These are phyloP conservation scores for Ascochyta viciae-villosae DNA, from an alignment of 2,329 filamentous ascomycete species.

Conservation along the genomic window DNA sequence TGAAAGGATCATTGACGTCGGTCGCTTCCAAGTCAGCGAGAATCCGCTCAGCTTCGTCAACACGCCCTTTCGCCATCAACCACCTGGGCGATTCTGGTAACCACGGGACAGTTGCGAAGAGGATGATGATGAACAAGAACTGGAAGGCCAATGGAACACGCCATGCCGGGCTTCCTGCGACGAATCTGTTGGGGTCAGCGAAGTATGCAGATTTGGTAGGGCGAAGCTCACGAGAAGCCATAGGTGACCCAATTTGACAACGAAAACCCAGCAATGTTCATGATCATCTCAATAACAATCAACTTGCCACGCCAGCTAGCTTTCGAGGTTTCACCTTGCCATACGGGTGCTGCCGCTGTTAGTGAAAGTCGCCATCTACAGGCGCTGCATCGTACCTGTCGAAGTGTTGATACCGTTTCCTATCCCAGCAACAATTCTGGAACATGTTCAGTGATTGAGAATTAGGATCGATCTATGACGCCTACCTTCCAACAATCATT, in stretches of 20 bases:
- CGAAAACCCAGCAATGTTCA: slow-evolving; percentile 60
- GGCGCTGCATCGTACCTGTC: slow-evolving; percentile 51
- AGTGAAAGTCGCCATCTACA: background rate
- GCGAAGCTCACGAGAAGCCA: slow-evolving; percentile 53
- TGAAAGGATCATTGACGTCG: slow-evolving; percentile 53
- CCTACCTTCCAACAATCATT: slow-evolving; percentile 57
- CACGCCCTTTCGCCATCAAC: slow-evolving; percentile 54
- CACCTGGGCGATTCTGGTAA: slow-evolving; percentile 57
- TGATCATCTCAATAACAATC: slow-evolving; percentile 58
- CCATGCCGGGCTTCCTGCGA: slow-evolving; percentile 28
- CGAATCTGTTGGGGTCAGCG: slow-evolving; percentile 19
- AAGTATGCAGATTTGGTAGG: background rate
- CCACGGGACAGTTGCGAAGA: slow-evolving; percentile 56
- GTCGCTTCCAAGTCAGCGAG: slow-evolving; percentile 58
- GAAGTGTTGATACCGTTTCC: slow-evolving; percentile 62
- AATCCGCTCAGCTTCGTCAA: slow-evolving; percentile 58
- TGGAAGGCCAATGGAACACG: slow-evolving; percentile 54
- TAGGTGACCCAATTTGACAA: slow-evolving; percentile 62
- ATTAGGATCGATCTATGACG: too few species aligned
- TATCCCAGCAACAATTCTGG: slow-evolving; percentile 55
- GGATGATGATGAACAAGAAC: slow-evolving; percentile 58
- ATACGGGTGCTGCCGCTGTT: slow-evolving; percentile 56
- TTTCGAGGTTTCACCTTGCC: slow-evolving; percentile 61
- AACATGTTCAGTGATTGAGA: background rate
- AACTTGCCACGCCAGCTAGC: slow-evolving; percentile 53